Conservation (phyloP, 106 monocot species). For the Xerophyta viscosa region DNA sequence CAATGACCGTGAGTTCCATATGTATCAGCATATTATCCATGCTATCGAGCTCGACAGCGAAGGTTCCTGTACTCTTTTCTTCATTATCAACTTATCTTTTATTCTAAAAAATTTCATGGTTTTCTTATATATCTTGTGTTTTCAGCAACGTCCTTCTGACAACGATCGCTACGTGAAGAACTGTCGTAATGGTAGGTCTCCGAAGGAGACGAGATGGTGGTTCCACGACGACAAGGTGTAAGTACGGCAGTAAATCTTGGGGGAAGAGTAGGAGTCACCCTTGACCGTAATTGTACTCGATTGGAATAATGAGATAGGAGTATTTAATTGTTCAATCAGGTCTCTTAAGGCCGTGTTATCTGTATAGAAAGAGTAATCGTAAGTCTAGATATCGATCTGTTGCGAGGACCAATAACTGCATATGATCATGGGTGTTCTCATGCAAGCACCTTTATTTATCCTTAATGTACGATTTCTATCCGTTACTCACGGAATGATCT, state of each 20-base stretch:
- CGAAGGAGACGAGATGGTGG: slow-evolving; percentile 46
- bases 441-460: too few species aligned
- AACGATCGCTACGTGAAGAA: slow-evolving; percentile 39
- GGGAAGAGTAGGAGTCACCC: not conserved
- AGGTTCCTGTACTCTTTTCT: slow-evolving; percentile 12
- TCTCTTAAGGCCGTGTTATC: not conserved
- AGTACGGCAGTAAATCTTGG: not conserved
- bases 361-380: slow-evolving; percentile 5
- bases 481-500: too few species aligned
- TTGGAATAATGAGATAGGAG: too few species aligned
- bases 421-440: not conserved
- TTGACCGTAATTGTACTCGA: not conserved
- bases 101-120: too few species aligned
- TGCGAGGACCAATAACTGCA: not conserved
- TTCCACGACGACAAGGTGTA: slow-evolving; percentile 43
- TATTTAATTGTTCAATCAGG: not conserved
- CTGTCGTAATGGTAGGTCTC: slow-evolving; percentile 33
- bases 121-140: not conserved
- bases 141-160: slow-evolving; percentile 41
- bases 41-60: slow-evolving; percentile 51
- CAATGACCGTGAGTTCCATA: slow-evolving; percentile 63
- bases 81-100: too few species aligned
- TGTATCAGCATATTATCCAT: slow-evolving; percentile 70
- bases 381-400: not conserved
- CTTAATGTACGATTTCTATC: too few species aligned